Conservation (phyloP, 352 stramenopile species). For the Phytopythium boreale region DNA sequence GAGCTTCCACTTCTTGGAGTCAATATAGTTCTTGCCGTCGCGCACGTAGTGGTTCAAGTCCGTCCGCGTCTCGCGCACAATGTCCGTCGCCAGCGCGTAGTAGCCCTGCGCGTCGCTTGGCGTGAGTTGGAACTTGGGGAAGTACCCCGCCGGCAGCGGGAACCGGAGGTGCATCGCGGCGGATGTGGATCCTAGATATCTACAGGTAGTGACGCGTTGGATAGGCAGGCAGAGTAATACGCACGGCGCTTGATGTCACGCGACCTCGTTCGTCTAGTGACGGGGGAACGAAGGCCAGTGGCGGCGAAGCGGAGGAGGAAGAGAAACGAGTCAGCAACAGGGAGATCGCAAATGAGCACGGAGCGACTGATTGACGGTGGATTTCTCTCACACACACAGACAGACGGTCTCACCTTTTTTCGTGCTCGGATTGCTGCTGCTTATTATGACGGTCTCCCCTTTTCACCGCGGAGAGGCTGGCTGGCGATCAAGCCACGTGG, state of each 20-base stretch:
- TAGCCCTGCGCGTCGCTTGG: conserved; percentile 49
- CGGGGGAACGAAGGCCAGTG: not conserved
- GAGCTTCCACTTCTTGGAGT: conserved; percentile 63
- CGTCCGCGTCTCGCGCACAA: conserved; percentile 58
- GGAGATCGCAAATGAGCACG: not conserved
- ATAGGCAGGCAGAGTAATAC: not conserved
- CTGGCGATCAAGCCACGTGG: not conserved
- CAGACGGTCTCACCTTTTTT: not conserved
- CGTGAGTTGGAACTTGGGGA: conserved; percentile 68
- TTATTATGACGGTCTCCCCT: not conserved
- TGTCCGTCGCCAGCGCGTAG: conserved; percentile 50
- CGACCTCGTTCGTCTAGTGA: not conserved
- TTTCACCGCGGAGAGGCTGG: not conserved
- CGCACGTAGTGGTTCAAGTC: conserved; percentile 56
- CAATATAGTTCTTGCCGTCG: conserved; percentile 51
- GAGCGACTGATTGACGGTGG: not conserved
- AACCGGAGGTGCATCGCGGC: conserved; percentile 67
- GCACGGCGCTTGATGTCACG: not conserved
- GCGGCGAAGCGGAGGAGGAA: not conserved
- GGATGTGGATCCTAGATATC: not conserved
- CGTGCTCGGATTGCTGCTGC: not conserved
- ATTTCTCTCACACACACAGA: not conserved
- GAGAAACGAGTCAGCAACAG: not conserved
- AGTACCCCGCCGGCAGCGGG: conserved; percentile 61
- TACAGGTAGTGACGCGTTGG: not conserved